phyloP scores from a whole-genome alignment of 2,329 filamentous ascomycete species.

The Aureobasidium sp. region DNA sequence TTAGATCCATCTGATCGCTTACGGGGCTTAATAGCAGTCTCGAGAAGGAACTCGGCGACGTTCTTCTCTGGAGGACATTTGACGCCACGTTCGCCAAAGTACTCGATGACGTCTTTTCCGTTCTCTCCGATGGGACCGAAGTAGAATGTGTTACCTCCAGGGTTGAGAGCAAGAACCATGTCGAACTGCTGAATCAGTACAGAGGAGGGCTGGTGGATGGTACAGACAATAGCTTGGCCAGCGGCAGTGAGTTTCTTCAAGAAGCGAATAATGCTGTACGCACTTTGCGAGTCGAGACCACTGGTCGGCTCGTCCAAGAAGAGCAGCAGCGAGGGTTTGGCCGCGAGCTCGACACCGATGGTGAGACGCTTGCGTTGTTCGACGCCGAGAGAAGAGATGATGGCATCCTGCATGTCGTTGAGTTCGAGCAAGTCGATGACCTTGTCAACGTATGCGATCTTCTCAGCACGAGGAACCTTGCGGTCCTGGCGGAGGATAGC shows the following conservation, averaged over 20 bases:
- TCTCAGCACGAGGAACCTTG: constrained; percentile 49
- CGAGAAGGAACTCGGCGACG: constrained; percentile 59
- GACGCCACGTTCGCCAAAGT: constrained; percentile 60
- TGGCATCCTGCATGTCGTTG: constrained; percentile 58
- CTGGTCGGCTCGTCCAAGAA: constrained; percentile 69
- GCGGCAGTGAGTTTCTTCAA: constrained; percentile 59
- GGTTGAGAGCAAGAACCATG: constrained; percentile 63
- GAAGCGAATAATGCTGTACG: constrained; percentile 62
- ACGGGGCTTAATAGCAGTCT: constrained; percentile 54
- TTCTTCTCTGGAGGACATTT: constrained; percentile 61
- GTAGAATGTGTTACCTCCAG: constrained; percentile 64
- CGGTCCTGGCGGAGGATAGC: constrained; percentile 57
- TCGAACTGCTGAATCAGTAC: constrained; percentile 67
- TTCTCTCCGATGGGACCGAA: constrained; percentile 66
- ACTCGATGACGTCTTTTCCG: constrained; percentile 57
- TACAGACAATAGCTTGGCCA: constrained; percentile 66
- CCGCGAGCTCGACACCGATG: constrained; percentile 66
- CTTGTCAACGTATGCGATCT: constrained; percentile 59
- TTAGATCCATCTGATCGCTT: constrained; percentile 47
- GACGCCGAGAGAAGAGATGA: constrained; percentile 58
- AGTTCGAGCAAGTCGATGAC: constrained; percentile 61
- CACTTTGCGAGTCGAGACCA: constrained; percentile 62
- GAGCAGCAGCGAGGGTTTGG: constrained; percentile 59
- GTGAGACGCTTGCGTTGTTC: constrained; percentile 67
- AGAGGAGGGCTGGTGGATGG: constrained; percentile 65